Percentiles rank a stretch among this genome's conserved stretches.
Conservation (phyloP, 2,329 filamentous ascomycete genomes). For the Venturia nashicola region DNA sequence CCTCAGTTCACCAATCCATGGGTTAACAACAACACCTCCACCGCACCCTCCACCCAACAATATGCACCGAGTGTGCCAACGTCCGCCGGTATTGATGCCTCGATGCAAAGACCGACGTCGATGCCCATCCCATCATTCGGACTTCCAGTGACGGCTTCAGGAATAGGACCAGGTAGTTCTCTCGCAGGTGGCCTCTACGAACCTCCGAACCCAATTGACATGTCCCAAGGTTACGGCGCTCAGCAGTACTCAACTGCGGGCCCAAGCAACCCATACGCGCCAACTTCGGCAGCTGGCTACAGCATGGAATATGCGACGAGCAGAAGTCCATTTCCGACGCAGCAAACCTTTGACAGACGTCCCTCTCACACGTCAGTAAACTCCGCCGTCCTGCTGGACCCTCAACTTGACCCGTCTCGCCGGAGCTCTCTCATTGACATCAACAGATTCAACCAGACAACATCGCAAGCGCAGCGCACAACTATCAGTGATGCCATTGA, state of each 20-base stretch:
- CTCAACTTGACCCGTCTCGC: slow-evolving; percentile 33
- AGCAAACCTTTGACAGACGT: slow-evolving; percentile 48
- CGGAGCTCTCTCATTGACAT: slow-evolving; percentile 56
- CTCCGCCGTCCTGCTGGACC: slow-evolving; percentile 39
- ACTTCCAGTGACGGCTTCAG: slow-evolving; percentile 56
- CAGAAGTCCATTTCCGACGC: slow-evolving; percentile 44
- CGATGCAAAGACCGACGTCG: slow-evolving; percentile 44
- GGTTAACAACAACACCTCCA: slow-evolving; percentile 48
- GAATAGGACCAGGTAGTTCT: slow-evolving; percentile 54
- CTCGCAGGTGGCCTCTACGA: slow-evolving; percentile 49
- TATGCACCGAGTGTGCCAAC: slow-evolving; percentile 43
- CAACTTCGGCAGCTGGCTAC: slow-evolving; percentile 60
- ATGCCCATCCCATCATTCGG: slow-evolving; percentile 45
- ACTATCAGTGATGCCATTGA: slow-evolving; percentile 84
- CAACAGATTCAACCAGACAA: slow-evolving; percentile 43
- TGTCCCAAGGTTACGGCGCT: slow-evolving; percentile 62
- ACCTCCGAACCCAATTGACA: slow-evolving; percentile 56
- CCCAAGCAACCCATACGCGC: slow-evolving; percentile 52
- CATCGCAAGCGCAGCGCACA: slow-evolving; percentile 43
- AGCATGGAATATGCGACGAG: slow-evolving; percentile 57
- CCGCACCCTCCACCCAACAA: slow-evolving; percentile 43
- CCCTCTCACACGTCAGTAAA: slow-evolving; percentile 75
- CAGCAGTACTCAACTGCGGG: slow-evolving; percentile 60
- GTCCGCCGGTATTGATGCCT: slow-evolving; percentile 46
- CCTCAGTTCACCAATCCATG: slow-evolving; percentile 88